Evolutionary conservation across 108 stramenopile genomes (phyloP).

Genomic region (Discostella stelligeroides): DNA sequence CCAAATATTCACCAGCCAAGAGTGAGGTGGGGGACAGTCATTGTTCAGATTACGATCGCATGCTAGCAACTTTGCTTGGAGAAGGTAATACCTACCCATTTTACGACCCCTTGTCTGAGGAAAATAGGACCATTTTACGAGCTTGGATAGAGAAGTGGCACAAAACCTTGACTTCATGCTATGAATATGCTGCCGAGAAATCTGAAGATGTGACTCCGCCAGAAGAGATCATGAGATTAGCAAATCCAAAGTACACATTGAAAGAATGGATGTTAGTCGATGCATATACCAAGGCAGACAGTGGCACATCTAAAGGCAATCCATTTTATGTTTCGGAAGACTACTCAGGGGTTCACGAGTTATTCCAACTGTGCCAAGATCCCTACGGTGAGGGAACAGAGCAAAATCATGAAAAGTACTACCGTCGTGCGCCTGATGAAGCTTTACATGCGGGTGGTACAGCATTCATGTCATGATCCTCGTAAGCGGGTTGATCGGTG

Average conservation of each 20-base stretch:
- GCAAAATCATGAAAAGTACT: conserved; percentile 59
- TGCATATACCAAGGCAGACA: conserved; percentile 76
- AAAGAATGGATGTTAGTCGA: conserved; percentile 90
- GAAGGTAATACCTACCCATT: conserved; percentile 56
- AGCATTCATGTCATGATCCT: conserved; percentile 89
- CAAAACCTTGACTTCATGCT: conserved; percentile 38
- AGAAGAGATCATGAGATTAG: conserved; percentile 58
- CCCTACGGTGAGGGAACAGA: conserved; percentile 78
- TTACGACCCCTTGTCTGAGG: conserved; percentile 62
- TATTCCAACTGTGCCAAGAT: conserved; percentile 65
- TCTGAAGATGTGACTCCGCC: conserved; percentile 20
- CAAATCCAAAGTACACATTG: conserved; percentile 83
- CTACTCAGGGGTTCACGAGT: conserved; percentile 58
- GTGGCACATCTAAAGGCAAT: conserved; percentile 24
- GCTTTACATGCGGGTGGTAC: conserved; percentile 74
- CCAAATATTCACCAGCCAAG: conserved; percentile 49
- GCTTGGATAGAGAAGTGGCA: conserved; percentile 77
- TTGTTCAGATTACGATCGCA: conserved; percentile 58
- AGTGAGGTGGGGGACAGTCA: not conserved
- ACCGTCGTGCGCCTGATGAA: conserved; percentile 71
- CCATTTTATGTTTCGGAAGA: conserved; percentile 53
- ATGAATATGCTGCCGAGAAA: conserved; percentile 14
- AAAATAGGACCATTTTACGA: conserved; percentile 45
- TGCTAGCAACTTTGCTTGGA: conserved; percentile 62
- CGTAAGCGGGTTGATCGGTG: conserved; percentile 55